Evolutionary conservation across 2,329 filamentous ascomycete species (phyloP), one percentile per base, ranked within the genome.

Genomic region (Cladobotryum mycophilum): DNA sequence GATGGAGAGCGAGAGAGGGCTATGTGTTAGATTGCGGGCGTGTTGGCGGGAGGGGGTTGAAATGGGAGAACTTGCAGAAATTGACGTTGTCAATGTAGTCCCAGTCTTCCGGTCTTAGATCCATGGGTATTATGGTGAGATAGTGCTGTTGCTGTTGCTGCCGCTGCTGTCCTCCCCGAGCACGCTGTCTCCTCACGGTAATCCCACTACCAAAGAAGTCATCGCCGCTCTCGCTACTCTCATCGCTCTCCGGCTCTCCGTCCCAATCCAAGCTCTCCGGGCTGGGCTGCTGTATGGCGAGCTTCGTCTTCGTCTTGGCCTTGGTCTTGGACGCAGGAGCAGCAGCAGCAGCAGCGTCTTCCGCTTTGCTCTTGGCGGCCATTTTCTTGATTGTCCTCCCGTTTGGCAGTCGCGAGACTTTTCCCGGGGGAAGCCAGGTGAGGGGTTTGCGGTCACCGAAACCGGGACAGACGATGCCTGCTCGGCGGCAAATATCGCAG

Each of bases 371-470:
- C 13, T 2, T 18, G 14, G 42, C 9, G 7, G 42, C 22, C 14
- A n/a, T 25, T 22, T 20, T 45, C 17, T 20, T 15, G 13, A 22
- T 17, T 5, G 36, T 41, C 42, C 17, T 46, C 13, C 22, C n/a
- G 9, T 37, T 50, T n/a, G 41, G 48, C 20, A 15, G 22, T 3
- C 48, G 42, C 6, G 48, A 64, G 5, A 71, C 62, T 45, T 56
- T 65, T 2, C 68, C 68, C 1, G 68, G 67, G 14, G 65, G 60
- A 4, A 72, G 58, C 68, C 69, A 72, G 14, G 60, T 68, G 13
- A 65, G 53, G 8, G 69, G 70, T 52, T 68, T 64, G 47, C 60
- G 63, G 46, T 70, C 64, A 14, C 63, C 60, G 53, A 70, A 72
- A 2, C 70, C 69, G 2, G 70, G 69, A 48, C 70, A 73, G 3